Evolutionary conservation across 2,329 filamentous ascomycete species (phyloP).

Genomic region (Monosporascus sp.): DNA sequence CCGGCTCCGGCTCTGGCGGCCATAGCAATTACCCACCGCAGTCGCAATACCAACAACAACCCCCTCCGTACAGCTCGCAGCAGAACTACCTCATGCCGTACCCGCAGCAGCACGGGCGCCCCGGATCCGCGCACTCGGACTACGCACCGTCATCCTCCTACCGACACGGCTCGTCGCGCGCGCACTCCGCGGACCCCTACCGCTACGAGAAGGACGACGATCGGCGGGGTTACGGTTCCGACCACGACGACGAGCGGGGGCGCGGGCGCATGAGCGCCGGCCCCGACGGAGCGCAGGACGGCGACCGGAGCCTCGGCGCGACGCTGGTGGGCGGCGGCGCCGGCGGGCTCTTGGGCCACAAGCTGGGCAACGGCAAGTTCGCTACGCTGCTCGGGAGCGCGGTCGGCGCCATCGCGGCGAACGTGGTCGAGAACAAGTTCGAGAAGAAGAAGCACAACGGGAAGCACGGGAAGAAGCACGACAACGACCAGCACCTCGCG

Average conservation of each 20-base stretch:
- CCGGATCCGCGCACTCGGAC: conserved; percentile 23
- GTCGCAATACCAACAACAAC: conserved; percentile 10
- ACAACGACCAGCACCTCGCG: conserved; percentile 6
- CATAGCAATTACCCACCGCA: conserved; percentile 14
- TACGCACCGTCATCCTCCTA: conserved; percentile 7
- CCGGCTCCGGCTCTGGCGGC: conserved; percentile 12
- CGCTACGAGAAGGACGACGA: conserved; percentile 7
- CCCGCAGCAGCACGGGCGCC: conserved; percentile 20
- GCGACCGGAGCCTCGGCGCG: conserved; percentile 51
- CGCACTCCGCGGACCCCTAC: conserved; percentile 25
- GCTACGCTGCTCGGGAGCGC: conserved; percentile 48
- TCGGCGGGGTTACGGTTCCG: neutral
- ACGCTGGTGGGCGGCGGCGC: conserved; percentile 48
- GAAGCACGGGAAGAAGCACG: conserved; percentile 13
- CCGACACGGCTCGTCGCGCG: conserved; percentile 7
- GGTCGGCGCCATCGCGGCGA: conserved; percentile 51
- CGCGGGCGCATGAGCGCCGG: conserved; percentile 1
- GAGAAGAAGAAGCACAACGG: conserved; percentile 32
- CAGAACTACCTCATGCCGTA: conserved; percentile 18
- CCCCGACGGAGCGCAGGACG: conserved; percentile 26
- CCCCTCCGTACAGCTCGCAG: conserved; percentile 1
- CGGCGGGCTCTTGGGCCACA: conserved; percentile 49
- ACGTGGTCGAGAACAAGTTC: conserved; percentile 42
- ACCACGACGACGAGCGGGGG: neutral
- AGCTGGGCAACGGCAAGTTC: conserved; percentile 48